Conservation (phyloP, 495 filamentous ascomycete genomes). For the Astrothelium macrocarpum region DNA sequence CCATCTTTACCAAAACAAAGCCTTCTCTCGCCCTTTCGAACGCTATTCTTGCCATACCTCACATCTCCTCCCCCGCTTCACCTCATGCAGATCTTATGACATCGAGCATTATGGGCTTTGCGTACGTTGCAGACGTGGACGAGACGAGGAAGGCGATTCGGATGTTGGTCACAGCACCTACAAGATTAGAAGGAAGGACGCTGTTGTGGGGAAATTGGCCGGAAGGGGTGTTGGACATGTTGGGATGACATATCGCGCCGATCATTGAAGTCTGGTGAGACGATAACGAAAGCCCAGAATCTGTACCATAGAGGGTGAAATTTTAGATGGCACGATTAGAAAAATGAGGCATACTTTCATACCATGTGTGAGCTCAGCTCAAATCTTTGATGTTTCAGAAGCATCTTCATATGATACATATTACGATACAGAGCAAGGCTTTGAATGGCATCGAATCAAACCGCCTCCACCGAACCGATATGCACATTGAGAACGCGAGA, state of each 20-base stretch:
- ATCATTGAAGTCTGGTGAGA: no score
- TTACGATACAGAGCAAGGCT: background rate
- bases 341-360: no score
- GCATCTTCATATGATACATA: no score
- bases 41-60: constrained; percentile 22
- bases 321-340: no score
- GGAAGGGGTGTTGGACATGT: constrained; percentile 32
- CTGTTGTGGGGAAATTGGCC: constrained; percentile 47
- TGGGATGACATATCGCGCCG: no score
- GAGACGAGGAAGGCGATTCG: constrained; percentile 71
- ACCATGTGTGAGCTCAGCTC: no score
- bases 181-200: constrained; percentile 65
- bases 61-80: constrained; percentile 34
- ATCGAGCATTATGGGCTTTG: constrained; percentile 66
- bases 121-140: constrained; percentile 86
- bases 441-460: background rate
- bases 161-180: constrained; percentile 70
- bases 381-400: no score
- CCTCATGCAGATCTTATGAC: constrained; percentile 28
- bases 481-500: background rate
- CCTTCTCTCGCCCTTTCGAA: background rate
- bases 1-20: background rate
- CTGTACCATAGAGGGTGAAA: no score
- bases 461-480: background rate
- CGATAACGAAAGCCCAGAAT: no score